Conservation (phyloP, 768 basidiomycete species). For the Trichaptum fuscoviolaceum region DNA sequence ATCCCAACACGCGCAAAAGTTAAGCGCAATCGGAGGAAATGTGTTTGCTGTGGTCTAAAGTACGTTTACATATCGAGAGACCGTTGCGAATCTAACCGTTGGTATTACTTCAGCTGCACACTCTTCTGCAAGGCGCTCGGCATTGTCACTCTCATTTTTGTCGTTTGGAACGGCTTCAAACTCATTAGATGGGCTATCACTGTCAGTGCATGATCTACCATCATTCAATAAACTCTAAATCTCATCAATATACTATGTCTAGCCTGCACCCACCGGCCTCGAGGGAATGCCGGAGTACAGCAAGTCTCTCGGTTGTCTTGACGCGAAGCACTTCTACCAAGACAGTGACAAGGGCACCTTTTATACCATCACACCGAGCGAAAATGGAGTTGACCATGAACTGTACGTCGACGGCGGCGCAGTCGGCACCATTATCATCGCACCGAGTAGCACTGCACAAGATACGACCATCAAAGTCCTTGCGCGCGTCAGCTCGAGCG, state of each 20-base stretch:
- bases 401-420: constrained; percentile 46
- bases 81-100: neutral
- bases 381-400: neutral
- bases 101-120: constrained; percentile 35
- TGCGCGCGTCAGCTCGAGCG: neutral
- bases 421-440: constrained; percentile 46
- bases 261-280: constrained; percentile 47
- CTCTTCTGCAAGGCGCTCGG: constrained; percentile 53
- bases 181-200: constrained; percentile 43
- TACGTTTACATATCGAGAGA: constrained; percentile 20
- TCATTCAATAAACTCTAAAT: neutral
- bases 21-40: constrained; percentile 33
- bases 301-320: constrained; percentile 13
- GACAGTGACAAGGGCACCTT: neutral
- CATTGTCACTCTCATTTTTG: constrained; percentile 38
- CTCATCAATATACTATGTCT: neutral
- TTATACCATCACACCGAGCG: neutral
- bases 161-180: constrained; percentile 38
- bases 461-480: constrained; percentile 41
- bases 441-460: constrained; percentile 33
- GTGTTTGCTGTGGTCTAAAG: constrained; percentile 48
- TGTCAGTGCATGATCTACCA: constrained; percentile 26
- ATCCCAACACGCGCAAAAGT: constrained; percentile 27
- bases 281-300: constrained; percentile 54
- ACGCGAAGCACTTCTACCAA: neutral